A percentile compares a stretch with the other conserved stretches of the same genome.
Conservation (phyloP, 2,329 filamentous ascomycete genomes). For the Fusarium globosum region DNA sequence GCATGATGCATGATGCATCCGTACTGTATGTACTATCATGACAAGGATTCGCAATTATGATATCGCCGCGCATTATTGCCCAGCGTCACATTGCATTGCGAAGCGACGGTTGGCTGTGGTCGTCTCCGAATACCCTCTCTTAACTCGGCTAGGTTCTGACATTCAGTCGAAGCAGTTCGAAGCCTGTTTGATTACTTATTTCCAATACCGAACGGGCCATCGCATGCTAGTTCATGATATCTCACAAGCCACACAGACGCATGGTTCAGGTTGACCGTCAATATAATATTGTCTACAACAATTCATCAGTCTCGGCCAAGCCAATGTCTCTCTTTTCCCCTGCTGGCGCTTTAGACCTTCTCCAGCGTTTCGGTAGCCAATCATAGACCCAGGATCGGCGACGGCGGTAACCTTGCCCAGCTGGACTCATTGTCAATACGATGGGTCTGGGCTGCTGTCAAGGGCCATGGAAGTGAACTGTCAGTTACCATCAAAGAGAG, state of each 20-base stretch:
- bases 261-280: constrained; percentile 18
- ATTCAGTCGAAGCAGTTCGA: background rate
- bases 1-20: constrained; percentile 7
- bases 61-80: constrained; percentile 6
- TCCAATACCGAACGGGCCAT: background rate
- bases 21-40: background rate
- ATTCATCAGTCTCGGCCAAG: constrained; percentile 20
- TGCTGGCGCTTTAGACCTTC: constrained; percentile 34
- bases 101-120: background rate
- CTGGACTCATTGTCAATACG: constrained; percentile 31
- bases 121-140: background rate
- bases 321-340: constrained; percentile 38
- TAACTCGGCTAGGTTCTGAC: background rate
- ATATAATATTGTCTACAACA: constrained; percentile 8
- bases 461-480: background rate
- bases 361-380: constrained; percentile 50
- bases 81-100: background rate
- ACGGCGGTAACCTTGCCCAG: constrained; percentile 47
- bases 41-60: constrained; percentile 5
- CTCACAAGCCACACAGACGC: constrained; percentile 21
- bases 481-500: background rate
- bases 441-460: constrained; percentile 17
- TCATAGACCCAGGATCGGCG: constrained; percentile 39
- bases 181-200: background rate
- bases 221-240: background rate